Percentiles rank a stretch among this genome's conserved stretches.
Evolutionary conservation across 2,329 filamentous ascomycete species (phyloP).

Genomic region (Stagonosporopsis cucurbitacearum): DNA sequence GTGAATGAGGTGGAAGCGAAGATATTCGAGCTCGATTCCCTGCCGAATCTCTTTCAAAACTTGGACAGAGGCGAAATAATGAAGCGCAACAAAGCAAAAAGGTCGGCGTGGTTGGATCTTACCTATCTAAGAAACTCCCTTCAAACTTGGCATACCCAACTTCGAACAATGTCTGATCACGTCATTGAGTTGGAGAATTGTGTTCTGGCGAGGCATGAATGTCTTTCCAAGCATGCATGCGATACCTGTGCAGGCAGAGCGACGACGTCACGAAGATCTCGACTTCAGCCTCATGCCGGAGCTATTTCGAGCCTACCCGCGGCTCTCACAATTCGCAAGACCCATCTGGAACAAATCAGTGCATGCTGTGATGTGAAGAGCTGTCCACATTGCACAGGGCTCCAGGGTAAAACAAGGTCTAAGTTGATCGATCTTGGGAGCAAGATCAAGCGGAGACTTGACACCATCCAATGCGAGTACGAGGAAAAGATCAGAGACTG

Average conservation of each 20-base stretch:
- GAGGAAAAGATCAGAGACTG: slow-evolving; percentile 24
- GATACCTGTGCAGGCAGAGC: background rate
- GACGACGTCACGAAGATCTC: background rate
- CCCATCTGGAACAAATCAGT: background rate
- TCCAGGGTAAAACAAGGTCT: too few species aligned
- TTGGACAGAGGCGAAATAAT: slow-evolving; percentile 6
- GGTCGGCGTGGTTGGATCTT: slow-evolving; percentile 25
- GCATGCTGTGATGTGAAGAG: too few species aligned
- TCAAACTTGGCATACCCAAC: slow-evolving; percentile 26
- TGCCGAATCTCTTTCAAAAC: background rate
- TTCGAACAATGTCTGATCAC: slow-evolving; percentile 21
- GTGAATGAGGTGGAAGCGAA: slow-evolving; percentile 21
- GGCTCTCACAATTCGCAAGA: background rate
- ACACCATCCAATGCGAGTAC: slow-evolving; percentile 25
- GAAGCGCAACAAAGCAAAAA: slow-evolving; percentile 19
- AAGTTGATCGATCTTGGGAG: background rate
- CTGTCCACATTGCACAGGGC: too few species aligned
- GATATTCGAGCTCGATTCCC: slow-evolving; percentile 22
- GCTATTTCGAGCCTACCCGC: background rate
- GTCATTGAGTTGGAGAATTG: background rate
- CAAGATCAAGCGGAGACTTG: slow-evolving; percentile 21
- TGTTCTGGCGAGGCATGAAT: background rate
- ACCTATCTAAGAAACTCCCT: slow-evolving; percentile 25
- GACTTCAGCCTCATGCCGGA: background rate
- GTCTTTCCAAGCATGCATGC: background rate